phyloP scores from a whole-genome alignment of 208 protist species.

The Porcisia hertigi region DNA sequence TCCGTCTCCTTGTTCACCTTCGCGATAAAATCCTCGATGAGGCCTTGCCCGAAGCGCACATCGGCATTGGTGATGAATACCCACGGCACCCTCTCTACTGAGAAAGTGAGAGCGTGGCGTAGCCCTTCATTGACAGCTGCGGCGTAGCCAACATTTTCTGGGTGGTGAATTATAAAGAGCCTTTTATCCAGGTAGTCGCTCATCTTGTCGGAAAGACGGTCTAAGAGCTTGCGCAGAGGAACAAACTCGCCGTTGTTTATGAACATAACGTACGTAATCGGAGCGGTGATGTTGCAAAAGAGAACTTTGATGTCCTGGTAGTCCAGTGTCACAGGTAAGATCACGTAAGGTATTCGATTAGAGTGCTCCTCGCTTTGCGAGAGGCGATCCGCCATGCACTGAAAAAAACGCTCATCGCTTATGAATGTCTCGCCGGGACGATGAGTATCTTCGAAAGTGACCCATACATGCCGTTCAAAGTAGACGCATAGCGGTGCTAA shows the following conservation, averaged over 20 bases:
- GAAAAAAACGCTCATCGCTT: slow-evolving; percentile 24
- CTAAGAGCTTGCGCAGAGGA: slow-evolving; percentile 14
- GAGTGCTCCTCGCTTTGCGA: slow-evolving; percentile 15
- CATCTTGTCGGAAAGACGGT: slow-evolving; percentile 8
- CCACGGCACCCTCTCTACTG: slow-evolving; percentile 36
- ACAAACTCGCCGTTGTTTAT: slow-evolving; percentile 38
- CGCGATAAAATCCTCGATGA: slow-evolving; percentile 25
- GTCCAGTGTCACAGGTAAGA: slow-evolving; percentile 42
- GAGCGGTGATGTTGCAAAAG: slow-evolving; percentile 36
- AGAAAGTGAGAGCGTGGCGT: slow-evolving; percentile 19
- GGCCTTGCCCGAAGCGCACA: slow-evolving; percentile 23
- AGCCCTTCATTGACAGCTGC: slow-evolving; percentile 39
- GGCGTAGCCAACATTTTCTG: slow-evolving; percentile 34
- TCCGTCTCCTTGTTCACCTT: slow-evolving; percentile 3
- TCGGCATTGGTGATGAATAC: slow-evolving; percentile 43
- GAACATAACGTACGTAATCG: slow-evolving; percentile 42
- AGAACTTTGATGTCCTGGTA: slow-evolving; percentile 39
- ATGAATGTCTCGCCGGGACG: slow-evolving; percentile 26
- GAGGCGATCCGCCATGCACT: slow-evolving; percentile 25
- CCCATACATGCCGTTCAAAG: background rate
- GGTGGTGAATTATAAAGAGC: slow-evolving; percentile 30
- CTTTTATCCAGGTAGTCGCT: slow-evolving; percentile 4
- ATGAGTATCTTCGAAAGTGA: slow-evolving; percentile 14
- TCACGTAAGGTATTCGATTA: slow-evolving; percentile 27
- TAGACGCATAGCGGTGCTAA: slow-evolving; percentile 4